These are phyloP conservation scores for Hypoxylon sp. DNA, from an alignment of 2,329 filamentous ascomycete species.

Conservation along the genomic window DNA sequence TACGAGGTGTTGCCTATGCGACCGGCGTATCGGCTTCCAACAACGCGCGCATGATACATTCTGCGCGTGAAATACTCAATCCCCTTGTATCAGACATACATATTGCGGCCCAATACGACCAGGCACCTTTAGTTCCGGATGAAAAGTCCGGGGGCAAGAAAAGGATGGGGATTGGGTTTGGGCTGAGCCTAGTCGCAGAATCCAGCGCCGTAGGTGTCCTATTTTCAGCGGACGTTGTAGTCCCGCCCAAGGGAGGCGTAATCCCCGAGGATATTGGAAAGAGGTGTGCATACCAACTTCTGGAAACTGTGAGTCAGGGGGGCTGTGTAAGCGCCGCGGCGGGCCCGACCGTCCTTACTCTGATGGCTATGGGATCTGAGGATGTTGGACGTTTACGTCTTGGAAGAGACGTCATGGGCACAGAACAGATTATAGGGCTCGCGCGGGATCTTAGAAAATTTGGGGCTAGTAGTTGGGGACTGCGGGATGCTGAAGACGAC, in stretches of 20 bases:
- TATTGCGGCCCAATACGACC: slow-evolving; percentile 83
- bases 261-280: slow-evolving; percentile 92
- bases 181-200: slow-evolving; percentile 90
- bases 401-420: slow-evolving; percentile 83
- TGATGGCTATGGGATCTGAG: slow-evolving; percentile 99
- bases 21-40: slow-evolving; percentile 93
- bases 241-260: slow-evolving; percentile 81
- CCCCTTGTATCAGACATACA: slow-evolving; percentile 89
- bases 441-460: slow-evolving; percentile 90
- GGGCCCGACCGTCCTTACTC: slow-evolving; percentile 78
- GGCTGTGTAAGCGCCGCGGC: slow-evolving; percentile 83
- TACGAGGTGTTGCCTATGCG: slow-evolving; percentile 93
- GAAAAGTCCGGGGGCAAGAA: slow-evolving; percentile 68
- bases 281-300: slow-evolving; percentile 86
- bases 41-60: slow-evolving; percentile 95
- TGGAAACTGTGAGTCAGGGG: slow-evolving; percentile 84
- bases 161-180: slow-evolving; percentile 89
- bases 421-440: slow-evolving; percentile 82
- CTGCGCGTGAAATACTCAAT: slow-evolving; percentile 88
- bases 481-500: slow-evolving; percentile 78
- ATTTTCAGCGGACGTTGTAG: slow-evolving; percentile 86
- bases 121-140: slow-evolving; percentile 68
- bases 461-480: slow-evolving; percentile 89
- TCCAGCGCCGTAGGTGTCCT: slow-evolving; percentile 83
- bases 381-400: slow-evolving; percentile 90